A percentile compares a stretch with the other conserved stretches of the same genome.
These are phyloP conservation scores for Zanthoxylum bungeanum DNA, from an alignment of 345 rosid genomes.

Conservation along the genomic window DNA sequence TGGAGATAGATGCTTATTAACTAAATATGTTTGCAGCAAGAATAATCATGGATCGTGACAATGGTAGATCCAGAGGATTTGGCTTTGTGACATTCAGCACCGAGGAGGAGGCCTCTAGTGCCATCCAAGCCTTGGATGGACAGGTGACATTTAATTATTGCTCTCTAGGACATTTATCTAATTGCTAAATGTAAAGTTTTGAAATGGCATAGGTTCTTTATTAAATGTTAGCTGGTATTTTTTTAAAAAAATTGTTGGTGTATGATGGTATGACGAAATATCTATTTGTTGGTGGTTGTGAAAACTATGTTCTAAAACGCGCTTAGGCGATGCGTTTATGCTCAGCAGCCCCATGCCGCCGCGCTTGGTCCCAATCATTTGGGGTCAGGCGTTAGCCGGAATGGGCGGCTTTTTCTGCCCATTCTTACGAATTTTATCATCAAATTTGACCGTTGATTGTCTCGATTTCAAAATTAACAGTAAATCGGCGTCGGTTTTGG, in stretches of 20 bases:
- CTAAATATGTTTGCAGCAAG: slow-evolving; percentile 48
- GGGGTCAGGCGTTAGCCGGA: too few relatives aligned
- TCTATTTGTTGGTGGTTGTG: background rate
- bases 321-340: too few relatives aligned
- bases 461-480: too few relatives aligned
- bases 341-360: too few relatives aligned
- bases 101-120: slow-evolving; percentile 76
- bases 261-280: background rate
- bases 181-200: background rate
- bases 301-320: too few relatives aligned
- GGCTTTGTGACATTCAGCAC: slow-evolving; percentile 72
- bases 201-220: too few relatives aligned
- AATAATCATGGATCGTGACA: slow-evolving; percentile 86
- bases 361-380: too few relatives aligned
- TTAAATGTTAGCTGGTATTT: background rate
- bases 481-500: too few relatives aligned
- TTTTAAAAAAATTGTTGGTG: background rate
- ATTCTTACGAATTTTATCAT: too few relatives aligned
- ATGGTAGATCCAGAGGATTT: slow-evolving; percentile 93
- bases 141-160: slow-evolving; percentile 44
- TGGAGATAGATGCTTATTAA: slow-evolving; percentile 8
- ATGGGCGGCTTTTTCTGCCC: too few relatives aligned
- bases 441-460: too few relatives aligned
- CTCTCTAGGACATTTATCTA: background rate
- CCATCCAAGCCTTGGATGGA: slow-evolving; percentile 95